phyloP scores from a whole-genome alignment of 2,329 filamentous ascomycete species.

The Ustulina deusta region DNA sequence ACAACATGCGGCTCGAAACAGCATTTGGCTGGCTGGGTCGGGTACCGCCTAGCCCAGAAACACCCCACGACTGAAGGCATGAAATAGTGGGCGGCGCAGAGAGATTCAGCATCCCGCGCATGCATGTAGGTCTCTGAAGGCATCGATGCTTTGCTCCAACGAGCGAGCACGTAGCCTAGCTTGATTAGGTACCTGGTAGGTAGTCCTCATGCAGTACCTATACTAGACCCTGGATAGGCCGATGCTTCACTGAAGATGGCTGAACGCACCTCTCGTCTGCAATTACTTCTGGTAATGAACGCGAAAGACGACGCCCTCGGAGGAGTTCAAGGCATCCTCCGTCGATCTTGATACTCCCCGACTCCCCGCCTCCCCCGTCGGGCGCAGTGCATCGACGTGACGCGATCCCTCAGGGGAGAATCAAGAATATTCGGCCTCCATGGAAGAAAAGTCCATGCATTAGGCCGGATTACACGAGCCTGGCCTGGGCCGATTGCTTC shows the following conservation, averaged over 20 bases:
- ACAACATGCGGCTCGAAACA: not conserved
- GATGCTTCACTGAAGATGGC: not conserved
- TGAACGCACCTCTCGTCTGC: slow-evolving; percentile 12
- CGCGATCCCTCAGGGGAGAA: slow-evolving; percentile 27
- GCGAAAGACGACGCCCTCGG: not conserved
- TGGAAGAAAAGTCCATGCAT: slow-evolving; percentile 35
- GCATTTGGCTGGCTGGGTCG: not conserved
- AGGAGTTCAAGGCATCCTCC: not conserved
- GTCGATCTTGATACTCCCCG: slow-evolving; percentile 12
- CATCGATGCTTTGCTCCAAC: not conserved
- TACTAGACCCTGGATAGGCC: slow-evolving; percentile 1
- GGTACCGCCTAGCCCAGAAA: slow-evolving; percentile 1
- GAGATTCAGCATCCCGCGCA: not conserved
- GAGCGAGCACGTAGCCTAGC: slow-evolving; percentile 7
- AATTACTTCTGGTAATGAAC: not conserved
- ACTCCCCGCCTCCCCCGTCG: slow-evolving; percentile 25
- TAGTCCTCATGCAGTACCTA: slow-evolving; percentile 5
- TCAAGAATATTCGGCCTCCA: slow-evolving; percentile 20
- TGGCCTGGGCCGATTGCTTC: slow-evolving; percentile 15
- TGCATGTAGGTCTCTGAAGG: slow-evolving; percentile 17
- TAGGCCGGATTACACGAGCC: slow-evolving; percentile 28
- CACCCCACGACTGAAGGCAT: not conserved
- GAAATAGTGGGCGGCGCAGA: slow-evolving; percentile 11
- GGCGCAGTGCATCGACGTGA: slow-evolving; percentile 20
- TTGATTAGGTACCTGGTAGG: slow-evolving; percentile 10